phyloP scores from a whole-genome alignment of 2,329 filamentous ascomycete genomes.

The Venturia carpophila region DNA sequence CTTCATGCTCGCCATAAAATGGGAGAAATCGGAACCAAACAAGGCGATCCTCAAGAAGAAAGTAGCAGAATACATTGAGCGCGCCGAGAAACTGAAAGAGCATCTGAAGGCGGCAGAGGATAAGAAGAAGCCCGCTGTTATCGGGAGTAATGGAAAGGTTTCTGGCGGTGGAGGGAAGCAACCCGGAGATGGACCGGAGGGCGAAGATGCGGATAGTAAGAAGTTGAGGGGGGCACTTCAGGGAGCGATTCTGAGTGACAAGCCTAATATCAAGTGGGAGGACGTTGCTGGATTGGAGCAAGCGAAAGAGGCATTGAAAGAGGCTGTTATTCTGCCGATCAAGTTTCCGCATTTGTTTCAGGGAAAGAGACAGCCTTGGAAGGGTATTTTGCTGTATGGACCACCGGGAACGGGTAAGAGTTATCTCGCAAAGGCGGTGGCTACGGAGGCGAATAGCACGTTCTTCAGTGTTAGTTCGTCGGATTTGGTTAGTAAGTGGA shows the following conservation, averaged over 20 bases:
- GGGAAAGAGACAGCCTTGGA: slow-evolving; percentile 96
- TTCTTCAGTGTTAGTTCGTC: slow-evolving; percentile 98
- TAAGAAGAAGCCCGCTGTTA: slow-evolving; percentile 60
- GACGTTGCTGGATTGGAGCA: slow-evolving; percentile 91
- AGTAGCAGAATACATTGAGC: slow-evolving; percentile 95
- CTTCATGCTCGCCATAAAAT: slow-evolving; percentile 98
- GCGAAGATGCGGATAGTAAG: slow-evolving; percentile 83
- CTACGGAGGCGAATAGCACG: slow-evolving; percentile 96
- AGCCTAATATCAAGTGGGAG: slow-evolving; percentile 96
- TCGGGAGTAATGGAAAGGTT: slow-evolving; percentile 64
- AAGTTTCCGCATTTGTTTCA: slow-evolving; percentile 96
- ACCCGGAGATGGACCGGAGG: slow-evolving; percentile 51
- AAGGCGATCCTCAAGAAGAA: slow-evolving; percentile 97
- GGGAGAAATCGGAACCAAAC: slow-evolving; percentile 94
- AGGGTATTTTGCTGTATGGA: slow-evolving; percentile 91
- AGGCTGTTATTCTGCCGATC: slow-evolving; percentile 94
- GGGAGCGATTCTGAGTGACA: slow-evolving; percentile 87
- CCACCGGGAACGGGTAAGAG: slow-evolving; percentile 96
- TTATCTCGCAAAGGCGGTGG: slow-evolving; percentile 94
- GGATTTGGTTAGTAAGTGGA: slow-evolving; percentile 98
- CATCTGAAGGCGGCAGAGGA: slow-evolving; percentile 59
- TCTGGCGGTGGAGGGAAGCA: slow-evolving; percentile 54
- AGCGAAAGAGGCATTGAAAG: slow-evolving; percentile 94
- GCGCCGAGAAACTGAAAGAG: slow-evolving; percentile 93
- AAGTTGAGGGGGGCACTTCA: slow-evolving; percentile 86